These are phyloP conservation scores for Cordyceps javanica DNA, from an alignment of 2,329 filamentous ascomycete species.

Conservation along the genomic window DNA sequence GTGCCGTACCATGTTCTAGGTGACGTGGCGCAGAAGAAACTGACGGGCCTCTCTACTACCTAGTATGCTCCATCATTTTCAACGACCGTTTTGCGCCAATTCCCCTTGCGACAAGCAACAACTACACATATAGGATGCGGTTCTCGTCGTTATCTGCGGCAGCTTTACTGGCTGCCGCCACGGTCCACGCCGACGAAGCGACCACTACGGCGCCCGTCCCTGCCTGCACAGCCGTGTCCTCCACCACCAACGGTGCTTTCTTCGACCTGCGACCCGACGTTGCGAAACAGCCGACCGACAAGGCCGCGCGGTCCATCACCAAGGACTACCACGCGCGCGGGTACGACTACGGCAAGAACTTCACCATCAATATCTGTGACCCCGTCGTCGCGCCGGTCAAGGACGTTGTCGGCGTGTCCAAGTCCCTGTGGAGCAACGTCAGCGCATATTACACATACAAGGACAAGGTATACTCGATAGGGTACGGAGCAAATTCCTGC, in stretches of 20 bases:
- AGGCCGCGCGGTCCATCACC: conserved; percentile 35
- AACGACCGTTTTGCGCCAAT: neutral
- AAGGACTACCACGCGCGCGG: conserved; percentile 60
- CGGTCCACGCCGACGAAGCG: conserved; percentile 28
- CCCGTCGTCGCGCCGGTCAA: conserved; percentile 62
- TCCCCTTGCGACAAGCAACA: neutral
- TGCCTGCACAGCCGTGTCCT: conserved; percentile 51
- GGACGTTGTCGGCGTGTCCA: conserved; percentile 58
- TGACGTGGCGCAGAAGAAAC: conserved; percentile 3
- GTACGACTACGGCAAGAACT: conserved; percentile 74
- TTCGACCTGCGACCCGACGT: conserved; percentile 53
- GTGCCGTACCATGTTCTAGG: neutral
- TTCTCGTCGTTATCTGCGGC: conserved; percentile 16
- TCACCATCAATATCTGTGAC: conserved; percentile 76
- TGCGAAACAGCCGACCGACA: conserved; percentile 38
- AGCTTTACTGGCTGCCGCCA: conserved; percentile 29
- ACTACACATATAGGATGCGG: conserved; percentile 20
- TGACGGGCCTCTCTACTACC: neutral
- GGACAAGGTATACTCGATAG: conserved; percentile 66
- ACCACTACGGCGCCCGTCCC: conserved; percentile 38
- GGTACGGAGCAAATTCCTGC: conserved; percentile 42
- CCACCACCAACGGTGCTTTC: conserved; percentile 50
- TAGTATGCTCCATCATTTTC: neutral
- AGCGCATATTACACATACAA: conserved; percentile 69
- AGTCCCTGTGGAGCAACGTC: conserved; percentile 61